Conservation (phyloP, 2,329 filamentous ascomycete species). For the Acrocalymma vagum region DNA sequence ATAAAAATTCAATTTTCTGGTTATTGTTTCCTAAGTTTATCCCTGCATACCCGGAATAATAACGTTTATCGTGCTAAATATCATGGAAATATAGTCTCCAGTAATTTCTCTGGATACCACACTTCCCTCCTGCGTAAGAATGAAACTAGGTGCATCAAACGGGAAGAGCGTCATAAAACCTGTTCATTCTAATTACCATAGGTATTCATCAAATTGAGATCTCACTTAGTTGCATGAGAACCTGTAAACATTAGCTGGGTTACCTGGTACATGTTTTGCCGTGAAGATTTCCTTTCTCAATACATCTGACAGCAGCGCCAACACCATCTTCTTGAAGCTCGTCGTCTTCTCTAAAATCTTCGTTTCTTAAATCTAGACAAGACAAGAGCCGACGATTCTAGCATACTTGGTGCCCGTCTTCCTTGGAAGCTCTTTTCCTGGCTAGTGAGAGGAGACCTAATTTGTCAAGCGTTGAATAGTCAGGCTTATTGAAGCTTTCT, state of each 20-base stretch:
- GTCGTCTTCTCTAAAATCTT: conserved; percentile 12
- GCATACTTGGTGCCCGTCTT: conserved; percentile 5
- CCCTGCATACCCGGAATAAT: no score
- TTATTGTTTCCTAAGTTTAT: no score
- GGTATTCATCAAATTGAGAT: conserved; percentile 4
- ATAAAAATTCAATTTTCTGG: no score
- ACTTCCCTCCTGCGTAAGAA: no score
- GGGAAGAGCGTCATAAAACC: no score
- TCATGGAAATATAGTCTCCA: no score
- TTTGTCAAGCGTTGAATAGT: not conserved
- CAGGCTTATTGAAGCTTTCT: not conserved
- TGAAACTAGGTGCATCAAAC: no score
- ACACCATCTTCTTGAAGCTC: conserved; percentile 11
- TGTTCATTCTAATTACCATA: no score
- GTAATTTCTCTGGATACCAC: no score
- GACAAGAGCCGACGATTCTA: conserved; percentile 2
- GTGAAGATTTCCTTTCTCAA: conserved; percentile 1
- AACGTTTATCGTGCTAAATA: no score
- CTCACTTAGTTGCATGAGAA: conserved; percentile 3
- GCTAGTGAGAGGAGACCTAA: not conserved
- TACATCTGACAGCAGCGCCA: conserved; percentile 15
- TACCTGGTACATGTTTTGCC: not conserved
- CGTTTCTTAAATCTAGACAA: conserved; percentile 12
- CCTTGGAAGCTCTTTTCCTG: conserved; percentile 2
- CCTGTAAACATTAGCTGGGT: conserved; percentile 2